Conservation (phyloP, 1,284 basidiomycete species). For the Cryptococcus hybrid region DNA sequence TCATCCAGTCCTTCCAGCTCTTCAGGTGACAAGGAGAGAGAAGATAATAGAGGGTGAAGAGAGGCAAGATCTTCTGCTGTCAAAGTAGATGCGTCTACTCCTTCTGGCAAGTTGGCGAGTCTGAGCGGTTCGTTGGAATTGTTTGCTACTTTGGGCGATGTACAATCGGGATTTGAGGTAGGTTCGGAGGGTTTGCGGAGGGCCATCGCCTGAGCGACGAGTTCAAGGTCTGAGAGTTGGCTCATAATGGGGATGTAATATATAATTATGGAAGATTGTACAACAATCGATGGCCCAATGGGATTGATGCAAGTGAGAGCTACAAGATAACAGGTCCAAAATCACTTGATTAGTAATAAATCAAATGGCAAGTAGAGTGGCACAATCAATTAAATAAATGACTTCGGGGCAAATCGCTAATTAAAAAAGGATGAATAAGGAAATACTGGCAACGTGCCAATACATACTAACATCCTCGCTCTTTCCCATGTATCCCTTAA, state of each 20-base stretch:
- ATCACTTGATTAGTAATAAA: too few relatives aligned
- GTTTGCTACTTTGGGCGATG: background rate
- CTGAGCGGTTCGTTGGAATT: background rate
- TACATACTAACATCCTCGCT: too few relatives aligned
- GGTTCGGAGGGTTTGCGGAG: constrained; percentile 3
- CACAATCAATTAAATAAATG: too few relatives aligned
- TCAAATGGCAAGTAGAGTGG: too few relatives aligned
- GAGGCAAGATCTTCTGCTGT: constrained; percentile 19
- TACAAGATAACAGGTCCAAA: too few relatives aligned
- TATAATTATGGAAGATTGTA: background rate
- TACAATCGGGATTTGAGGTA: background rate
- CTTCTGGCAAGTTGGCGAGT: constrained; percentile 5
- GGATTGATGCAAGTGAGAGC: too few relatives aligned
- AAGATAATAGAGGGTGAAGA: constrained; percentile 26
- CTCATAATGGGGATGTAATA: constrained; percentile 16
- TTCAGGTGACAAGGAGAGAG: constrained; percentile 11
- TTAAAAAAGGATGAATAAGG: too few relatives aligned
- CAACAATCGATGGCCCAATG: background rate
- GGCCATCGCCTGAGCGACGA: constrained; percentile 44
- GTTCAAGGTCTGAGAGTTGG: constrained; percentile 45
- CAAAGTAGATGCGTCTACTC: constrained; percentile 25
- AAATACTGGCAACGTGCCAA: too few relatives aligned
- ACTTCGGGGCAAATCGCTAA: too few relatives aligned
- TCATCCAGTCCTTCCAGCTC: constrained; percentile 7
- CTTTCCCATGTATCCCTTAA: too few relatives aligned